Evolutionary conservation across 1,284 basidiomycete species (phyloP), one percentile per base, ranked within the genome.

Genomic region (Erythrobasidium hasegawianum): DNA sequence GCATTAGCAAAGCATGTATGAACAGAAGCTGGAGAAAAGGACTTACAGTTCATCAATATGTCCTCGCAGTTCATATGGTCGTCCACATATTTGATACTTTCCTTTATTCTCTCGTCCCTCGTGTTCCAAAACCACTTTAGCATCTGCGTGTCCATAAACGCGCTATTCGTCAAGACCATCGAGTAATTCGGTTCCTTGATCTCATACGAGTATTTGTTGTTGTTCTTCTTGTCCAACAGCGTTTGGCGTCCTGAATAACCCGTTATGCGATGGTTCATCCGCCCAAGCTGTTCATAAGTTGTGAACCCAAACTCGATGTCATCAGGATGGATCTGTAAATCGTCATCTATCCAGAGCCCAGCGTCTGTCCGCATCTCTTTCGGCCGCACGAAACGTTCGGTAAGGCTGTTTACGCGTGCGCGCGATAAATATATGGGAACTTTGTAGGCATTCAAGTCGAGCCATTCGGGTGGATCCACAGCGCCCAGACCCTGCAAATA

Each of bases 51-150:
- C 64, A 66, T 66, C 9, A 66, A 38, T 26, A 66, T 66, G 29
- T 66, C 64, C 41, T 66, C 64, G 64, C 64, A 66, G 38, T 66
- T 66, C 64, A 59, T 66, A 38, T 66, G 64, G 29, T 43, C 40
- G 18, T 66, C 64, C 9, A 66, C 64, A 22, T 59, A 66, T 7
- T 38, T 18, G 11, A 66, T 59, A 13, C 50, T 50, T 16, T 55
- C 27, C 18, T 59, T 45, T 29, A 64, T 64, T 24, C 54, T 38
- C 38, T 64, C 49, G 41, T 64, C 61, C n/a, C 22, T 47, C 14
- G 55, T 41, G 24, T 45, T n/a, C 61, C 61, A 64, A 22, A 64
- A 64, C 61, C 61, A 64, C 20, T 58, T 50, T 18, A 66, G 45
- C 47, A 66, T 58, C 5, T 50, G 43, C 38, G 40, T 24, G 20